phyloP scores from a whole-genome alignment of 306 rosid genomes.

The Trifolium subterraneum region DNA sequence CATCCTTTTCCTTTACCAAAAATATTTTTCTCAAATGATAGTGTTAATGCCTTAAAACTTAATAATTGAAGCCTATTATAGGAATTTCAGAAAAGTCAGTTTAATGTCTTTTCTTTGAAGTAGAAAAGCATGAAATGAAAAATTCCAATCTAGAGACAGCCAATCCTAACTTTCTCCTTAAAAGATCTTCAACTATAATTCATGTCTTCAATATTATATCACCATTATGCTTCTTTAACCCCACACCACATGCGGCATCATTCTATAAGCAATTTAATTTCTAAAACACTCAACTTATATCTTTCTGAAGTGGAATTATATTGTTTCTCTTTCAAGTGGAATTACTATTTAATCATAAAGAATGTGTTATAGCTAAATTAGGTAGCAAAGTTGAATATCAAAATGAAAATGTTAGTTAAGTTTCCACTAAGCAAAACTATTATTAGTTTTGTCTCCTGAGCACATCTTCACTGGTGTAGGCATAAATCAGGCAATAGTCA shows the following conservation, averaged over 20 bases:
- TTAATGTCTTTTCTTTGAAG: constrained; percentile 29
- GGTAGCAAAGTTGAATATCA: constrained; percentile 31
- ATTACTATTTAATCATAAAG: constrained; percentile 31
- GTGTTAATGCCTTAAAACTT: constrained; percentile 7
- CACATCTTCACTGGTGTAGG: constrained; percentile 26
- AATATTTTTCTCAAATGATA: constrained; percentile 4
- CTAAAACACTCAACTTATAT: constrained; percentile 22
- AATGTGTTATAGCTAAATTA: constrained; percentile 42
- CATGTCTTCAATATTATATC: constrained; percentile 29
- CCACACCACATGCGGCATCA: constrained; percentile 38
- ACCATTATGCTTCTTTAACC: constrained; percentile 36
- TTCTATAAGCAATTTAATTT: constrained; percentile 11
- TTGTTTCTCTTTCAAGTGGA: constrained; percentile 36
- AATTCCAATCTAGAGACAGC: constrained; percentile 27
- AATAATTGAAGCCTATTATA: constrained; percentile 45
- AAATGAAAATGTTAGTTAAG: constrained; percentile 36
- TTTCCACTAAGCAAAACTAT: constrained; percentile 38
- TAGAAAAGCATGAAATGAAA: constrained; percentile 43
- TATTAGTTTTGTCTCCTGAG: constrained; percentile 24
- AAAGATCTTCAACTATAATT: constrained; percentile 23
- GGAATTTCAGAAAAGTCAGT: constrained; percentile 40
- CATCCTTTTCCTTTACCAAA: neutral
- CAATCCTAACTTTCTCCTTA: constrained; percentile 41
- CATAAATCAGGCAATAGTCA: constrained; percentile 33
- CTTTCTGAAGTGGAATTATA: constrained; percentile 35